Evolutionary conservation across 2,329 filamentous ascomycete genomes (phyloP).

Genomic region (Fusarium pseudograminearum): DNA sequence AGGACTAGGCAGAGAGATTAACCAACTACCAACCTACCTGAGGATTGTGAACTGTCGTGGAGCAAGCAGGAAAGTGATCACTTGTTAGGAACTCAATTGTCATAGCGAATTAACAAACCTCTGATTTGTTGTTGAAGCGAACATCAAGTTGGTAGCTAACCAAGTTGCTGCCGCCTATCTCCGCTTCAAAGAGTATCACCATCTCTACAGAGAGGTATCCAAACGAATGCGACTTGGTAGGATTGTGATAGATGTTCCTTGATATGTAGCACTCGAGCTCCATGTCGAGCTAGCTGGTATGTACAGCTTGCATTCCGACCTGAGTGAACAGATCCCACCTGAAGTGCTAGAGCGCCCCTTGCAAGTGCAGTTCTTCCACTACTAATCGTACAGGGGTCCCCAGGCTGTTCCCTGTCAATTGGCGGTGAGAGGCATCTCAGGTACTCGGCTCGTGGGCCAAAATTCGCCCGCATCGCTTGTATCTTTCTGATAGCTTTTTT

Average conservation of each 20-base stretch:
- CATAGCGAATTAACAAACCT: neutral
- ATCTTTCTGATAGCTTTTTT: constrained; percentile 17
- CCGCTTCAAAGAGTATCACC: neutral
- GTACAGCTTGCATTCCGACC: constrained; percentile 6
- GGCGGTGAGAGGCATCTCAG: constrained; percentile 43
- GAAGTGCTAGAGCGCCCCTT: constrained; percentile 35
- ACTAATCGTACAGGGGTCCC: constrained; percentile 28
- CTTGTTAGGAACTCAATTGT: constrained; percentile 1
- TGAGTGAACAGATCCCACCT: constrained; percentile 28
- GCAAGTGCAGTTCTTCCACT: constrained; percentile 37
- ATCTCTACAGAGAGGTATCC: neutral
- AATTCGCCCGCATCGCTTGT: constrained; percentile 28
- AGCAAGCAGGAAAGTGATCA: neutral
- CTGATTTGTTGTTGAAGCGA: neutral
- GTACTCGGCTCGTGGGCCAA: constrained; percentile 31
- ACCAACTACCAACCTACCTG: neutral
- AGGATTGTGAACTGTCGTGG: neutral
- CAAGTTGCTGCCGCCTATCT: neutral
- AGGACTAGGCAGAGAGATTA: constrained; percentile 1
- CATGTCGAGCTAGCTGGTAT: neutral
- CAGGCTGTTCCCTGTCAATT: constrained; percentile 45
- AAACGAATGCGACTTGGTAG: neutral
- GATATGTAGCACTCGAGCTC: neutral
- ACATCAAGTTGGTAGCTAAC: neutral
- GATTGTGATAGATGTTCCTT: neutral